Conservation (phyloP, 2,329 filamentous ascomycete genomes). For the Monosporascus sp. region DNA sequence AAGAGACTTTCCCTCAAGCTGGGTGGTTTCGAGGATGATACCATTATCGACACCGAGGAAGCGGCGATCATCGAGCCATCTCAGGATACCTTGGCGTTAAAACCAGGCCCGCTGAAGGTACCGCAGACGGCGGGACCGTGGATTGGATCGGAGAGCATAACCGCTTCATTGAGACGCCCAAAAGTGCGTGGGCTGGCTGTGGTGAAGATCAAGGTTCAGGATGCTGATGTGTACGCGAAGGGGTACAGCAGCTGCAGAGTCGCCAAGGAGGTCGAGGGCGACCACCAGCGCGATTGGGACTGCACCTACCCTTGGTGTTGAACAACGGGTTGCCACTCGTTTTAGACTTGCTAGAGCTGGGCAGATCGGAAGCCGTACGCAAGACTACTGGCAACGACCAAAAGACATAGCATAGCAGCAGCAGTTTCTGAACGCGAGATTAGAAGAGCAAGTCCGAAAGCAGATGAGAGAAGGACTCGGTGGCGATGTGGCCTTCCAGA, state of each 20-base stretch:
- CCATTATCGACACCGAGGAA: not conserved
- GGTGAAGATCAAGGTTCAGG: not conserved
- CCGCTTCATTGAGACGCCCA: not conserved
- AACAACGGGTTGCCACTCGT: not conserved
- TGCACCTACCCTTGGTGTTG: not conserved
- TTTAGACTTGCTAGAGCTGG: not conserved
- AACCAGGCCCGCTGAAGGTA: not conserved
- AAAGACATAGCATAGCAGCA: conserved; percentile 1
- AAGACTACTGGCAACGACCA: conserved; percentile 1
- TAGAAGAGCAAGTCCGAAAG: not conserved
- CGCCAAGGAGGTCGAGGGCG: not conserved
- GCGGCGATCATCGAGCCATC: not conserved
- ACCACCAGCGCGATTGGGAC: not conserved
- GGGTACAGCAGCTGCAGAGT: not conserved
- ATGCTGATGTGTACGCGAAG: not conserved
- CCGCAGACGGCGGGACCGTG: not conserved
- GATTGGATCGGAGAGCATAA: not conserved
- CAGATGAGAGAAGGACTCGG: not conserved
- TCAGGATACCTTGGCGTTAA: not conserved
- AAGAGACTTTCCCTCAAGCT: not conserved
- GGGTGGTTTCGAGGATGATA: not conserved
- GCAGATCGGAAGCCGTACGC: not conserved
- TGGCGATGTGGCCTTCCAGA: not conserved
- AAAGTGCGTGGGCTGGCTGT: not conserved
- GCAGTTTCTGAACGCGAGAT: not conserved